Base-by-base conservation (phyloP, 2,329 filamentous ascomycete species). In the Aspergillus phoenicis region DNA sequence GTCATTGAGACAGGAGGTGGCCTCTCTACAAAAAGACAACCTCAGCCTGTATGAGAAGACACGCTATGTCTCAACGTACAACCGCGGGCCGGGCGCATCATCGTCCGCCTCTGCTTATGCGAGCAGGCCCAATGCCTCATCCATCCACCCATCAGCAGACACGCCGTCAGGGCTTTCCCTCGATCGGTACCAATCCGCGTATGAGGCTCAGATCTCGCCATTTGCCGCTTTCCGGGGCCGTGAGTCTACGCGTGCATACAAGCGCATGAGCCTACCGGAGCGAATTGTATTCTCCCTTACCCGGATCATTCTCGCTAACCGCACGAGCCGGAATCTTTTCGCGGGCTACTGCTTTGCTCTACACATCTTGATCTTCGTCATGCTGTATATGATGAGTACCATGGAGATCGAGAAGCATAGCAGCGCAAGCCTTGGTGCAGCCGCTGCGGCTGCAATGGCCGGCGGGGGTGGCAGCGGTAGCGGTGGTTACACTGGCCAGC, bases 11-110 rank as follows among this genome's bases (percentile, higher is more conserved):
- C 91, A 96, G 69, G 95, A 99, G 75, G 87, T 98, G 62, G 89
- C 93, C 5, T 91, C 93, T 1, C 82, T 99, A 43, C 96, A 99
- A 73, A 96, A 93, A 75, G 95, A 99, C 77, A 99, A 99, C 73
- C 83, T 99, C 38, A 93, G 90, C 69, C 84, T 99, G 7, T 99
- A 99, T 76, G 95, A 99, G 77, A 99, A 98, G 84, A 97, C 94
- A 17, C 87, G 95, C 67, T 99, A 99, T 74, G 88, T 98, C 24
- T 97, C 93, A 6, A 93, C 91, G 2, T 99, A 97, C 81, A 96
- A 89, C 75, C 88, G 93, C 57, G 85, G 85, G 49, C 85, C 84
- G 13, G 83, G 84, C 5, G 84, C 85, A 20, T 78, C 80, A 1
- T 86, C 87, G 10, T 86, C 86, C 5, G 87, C 88, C n/a, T 90